These are phyloP conservation scores for Mortierella sp. DNA, from an alignment of 371 early-diverging fungal genomes.

Conservation along the genomic window DNA sequence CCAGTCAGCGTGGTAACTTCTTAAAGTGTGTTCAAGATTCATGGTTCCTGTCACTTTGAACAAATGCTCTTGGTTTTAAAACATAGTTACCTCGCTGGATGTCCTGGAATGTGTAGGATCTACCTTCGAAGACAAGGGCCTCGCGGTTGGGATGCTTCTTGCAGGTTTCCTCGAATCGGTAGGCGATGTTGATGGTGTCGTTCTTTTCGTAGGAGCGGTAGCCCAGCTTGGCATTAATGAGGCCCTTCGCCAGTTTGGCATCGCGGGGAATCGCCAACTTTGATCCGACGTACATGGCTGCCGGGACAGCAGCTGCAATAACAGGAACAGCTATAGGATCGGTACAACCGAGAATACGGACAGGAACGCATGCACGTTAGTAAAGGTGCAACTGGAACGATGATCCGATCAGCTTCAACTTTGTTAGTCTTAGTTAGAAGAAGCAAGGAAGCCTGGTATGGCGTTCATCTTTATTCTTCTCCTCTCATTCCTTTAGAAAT, in stretches of 20 bases:
- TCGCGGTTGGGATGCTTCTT: conserved; percentile 46
- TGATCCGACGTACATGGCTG: conserved; percentile 51
- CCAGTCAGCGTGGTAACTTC: not conserved
- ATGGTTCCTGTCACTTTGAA: not conserved
- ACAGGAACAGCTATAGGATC: conserved; percentile 25
- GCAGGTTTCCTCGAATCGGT: conserved; percentile 54
- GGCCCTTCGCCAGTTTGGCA: conserved; percentile 49
- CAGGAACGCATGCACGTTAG: not conserved
- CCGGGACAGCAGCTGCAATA: conserved; percentile 53
- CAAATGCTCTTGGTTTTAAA: not conserved
- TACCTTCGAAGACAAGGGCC: conserved; percentile 56
- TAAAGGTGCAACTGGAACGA: not conserved
- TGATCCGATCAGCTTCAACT: not conserved
- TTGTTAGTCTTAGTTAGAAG: not conserved
- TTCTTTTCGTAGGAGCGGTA: conserved; percentile 53
- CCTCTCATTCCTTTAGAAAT: not conserved
- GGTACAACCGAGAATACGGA: not conserved
- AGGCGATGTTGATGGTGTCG: conserved; percentile 53
- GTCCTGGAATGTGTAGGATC: conserved; percentile 50
- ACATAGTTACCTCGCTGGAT: conserved; percentile 47
- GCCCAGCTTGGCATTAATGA: conserved; percentile 36
- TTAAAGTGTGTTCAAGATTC: not conserved
- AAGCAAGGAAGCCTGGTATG: not conserved
- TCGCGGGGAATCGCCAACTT: conserved; percentile 53
- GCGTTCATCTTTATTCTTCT: not conserved